Percentiles rank a stretch among this genome's conserved stretches.
These are phyloP conservation scores for Cubamyces sp. DNA, from an alignment of 768 basidiomycete genomes.

Conservation along the genomic window DNA sequence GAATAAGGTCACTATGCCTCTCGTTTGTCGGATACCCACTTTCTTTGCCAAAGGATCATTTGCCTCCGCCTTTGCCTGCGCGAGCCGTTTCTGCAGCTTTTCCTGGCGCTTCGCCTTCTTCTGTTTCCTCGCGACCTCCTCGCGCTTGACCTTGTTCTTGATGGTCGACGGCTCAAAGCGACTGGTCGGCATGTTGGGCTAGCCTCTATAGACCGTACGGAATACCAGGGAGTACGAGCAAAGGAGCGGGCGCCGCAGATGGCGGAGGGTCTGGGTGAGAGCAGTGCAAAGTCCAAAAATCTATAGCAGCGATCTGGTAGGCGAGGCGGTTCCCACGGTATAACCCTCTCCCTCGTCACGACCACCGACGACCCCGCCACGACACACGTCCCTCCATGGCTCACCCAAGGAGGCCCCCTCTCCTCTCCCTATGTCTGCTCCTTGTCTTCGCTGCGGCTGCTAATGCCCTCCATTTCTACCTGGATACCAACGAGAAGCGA, in stretches of 20 bases:
- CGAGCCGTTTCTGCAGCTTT: constrained; percentile 82
- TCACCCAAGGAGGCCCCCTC: constrained; percentile 30
- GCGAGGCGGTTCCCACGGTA: constrained; percentile 27
- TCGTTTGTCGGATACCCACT: constrained; percentile 44
- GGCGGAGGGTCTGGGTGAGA: not conserved
- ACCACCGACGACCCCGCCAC: constrained; percentile 28
- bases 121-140: constrained; percentile 70
- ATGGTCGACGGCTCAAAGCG: constrained; percentile 71
- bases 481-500: constrained; percentile 89
- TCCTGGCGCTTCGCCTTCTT: constrained; percentile 80
- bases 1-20: not conserved
- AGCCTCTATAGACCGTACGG: not conserved
- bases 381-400: constrained; percentile 13
- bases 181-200: constrained; percentile 52
- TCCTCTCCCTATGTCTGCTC: constrained; percentile 41
- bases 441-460: constrained; percentile 48
- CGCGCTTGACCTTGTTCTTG: constrained; percentile 87
- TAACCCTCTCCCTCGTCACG: constrained; percentile 25
- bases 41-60: constrained; percentile 78
- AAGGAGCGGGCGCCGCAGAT: not conserved
- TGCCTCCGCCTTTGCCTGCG: constrained; percentile 75
- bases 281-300: constrained; percentile 15
- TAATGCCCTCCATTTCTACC: constrained; percentile 93
- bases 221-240: not conserved
- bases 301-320: constrained; percentile 15